Percentiles rank a stretch among this genome's conserved stretches.
phyloP scores from a whole-genome alignment of 306 rosid species.

The Fagus crenata region DNA sequence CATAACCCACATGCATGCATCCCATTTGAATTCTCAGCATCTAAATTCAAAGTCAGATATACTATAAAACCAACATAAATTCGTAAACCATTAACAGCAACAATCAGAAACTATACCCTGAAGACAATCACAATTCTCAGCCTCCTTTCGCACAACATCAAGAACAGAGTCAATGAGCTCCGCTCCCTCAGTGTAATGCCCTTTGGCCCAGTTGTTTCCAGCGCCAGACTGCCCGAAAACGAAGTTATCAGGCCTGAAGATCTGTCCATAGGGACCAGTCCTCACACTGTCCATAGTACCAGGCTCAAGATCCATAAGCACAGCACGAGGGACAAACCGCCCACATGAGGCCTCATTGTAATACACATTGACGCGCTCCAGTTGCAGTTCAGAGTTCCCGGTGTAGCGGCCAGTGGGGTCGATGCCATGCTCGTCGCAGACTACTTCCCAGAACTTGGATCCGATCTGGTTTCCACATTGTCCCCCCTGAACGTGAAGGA shows the following conservation, averaged over 20 bases:
- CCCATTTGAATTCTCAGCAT: background rate
- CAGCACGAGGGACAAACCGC: background rate
- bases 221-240: slow-evolving; percentile 5
- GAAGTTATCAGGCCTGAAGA: slow-evolving; percentile 15
- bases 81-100: background rate
- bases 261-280: slow-evolving; percentile 10
- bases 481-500: slow-evolving; percentile 7
- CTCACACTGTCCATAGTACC: slow-evolving; percentile 16
- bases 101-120: background rate
- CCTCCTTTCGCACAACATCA: slow-evolving; percentile 14
- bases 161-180: slow-evolving; percentile 12
- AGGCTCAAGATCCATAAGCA: slow-evolving; percentile 7
- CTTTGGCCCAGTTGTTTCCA: slow-evolving; percentile 11
- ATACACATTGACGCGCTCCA: slow-evolving; percentile 10
- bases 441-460: slow-evolving; percentile 13
- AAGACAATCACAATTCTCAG: slow-evolving; percentile 16
- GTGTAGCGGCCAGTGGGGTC: slow-evolving; percentile 4
- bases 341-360: slow-evolving; percentile 17
- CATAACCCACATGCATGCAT: too few species aligned
- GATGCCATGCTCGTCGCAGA: slow-evolving; percentile 10
- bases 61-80: background rate
- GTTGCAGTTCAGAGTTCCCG: background rate
- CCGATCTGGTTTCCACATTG: slow-evolving; percentile 14
- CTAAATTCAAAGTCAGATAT: background rate
- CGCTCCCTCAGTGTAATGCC: slow-evolving; percentile 13